Evolutionary conservation across 228 moss, liverwort and hornwort species (phyloP).

Genomic region (Sphagnum magellanicum): DNA sequence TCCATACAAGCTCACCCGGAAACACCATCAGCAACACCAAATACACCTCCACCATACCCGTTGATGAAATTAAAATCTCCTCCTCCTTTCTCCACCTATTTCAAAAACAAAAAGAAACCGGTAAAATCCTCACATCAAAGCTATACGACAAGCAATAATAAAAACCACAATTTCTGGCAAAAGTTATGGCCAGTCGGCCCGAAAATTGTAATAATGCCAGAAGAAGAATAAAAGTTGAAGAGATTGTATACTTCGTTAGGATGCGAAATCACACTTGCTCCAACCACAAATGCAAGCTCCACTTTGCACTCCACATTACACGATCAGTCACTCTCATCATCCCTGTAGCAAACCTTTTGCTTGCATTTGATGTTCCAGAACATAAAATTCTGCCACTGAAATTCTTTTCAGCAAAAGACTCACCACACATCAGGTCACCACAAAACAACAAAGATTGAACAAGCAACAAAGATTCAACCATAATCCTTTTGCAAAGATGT

Average conservation of each 20-base stretch:
- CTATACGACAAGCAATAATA: background rate
- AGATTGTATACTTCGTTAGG: constrained; percentile 62
- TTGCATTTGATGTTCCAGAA: too few relatives aligned
- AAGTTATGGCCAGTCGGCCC: background rate
- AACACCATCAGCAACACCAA: constrained; percentile 93
- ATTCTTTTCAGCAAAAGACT: background rate
- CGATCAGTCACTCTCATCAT: background rate
- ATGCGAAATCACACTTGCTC: constrained; percentile 86
- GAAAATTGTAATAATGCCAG: background rate
- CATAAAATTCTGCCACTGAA: background rate
- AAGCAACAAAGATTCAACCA: background rate
- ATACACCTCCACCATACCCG: constrained; percentile 62
- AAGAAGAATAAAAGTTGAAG: background rate
- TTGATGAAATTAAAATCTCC: constrained; percentile 94
- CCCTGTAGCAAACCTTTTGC: background rate
- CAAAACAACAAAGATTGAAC: background rate
- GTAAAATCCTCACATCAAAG: background rate
- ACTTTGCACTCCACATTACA: constrained; percentile 32
- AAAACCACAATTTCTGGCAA: background rate
- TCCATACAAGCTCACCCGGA: constrained; percentile 55
- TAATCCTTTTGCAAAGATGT: background rate
- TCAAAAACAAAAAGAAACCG: constrained; percentile 1
- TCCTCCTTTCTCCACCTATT: constrained; percentile 86
- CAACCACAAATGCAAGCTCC: constrained; percentile 63
- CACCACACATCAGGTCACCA: background rate